phyloP scores from a whole-genome alignment of 306 rosid species.

The Lupinus albus region DNA sequence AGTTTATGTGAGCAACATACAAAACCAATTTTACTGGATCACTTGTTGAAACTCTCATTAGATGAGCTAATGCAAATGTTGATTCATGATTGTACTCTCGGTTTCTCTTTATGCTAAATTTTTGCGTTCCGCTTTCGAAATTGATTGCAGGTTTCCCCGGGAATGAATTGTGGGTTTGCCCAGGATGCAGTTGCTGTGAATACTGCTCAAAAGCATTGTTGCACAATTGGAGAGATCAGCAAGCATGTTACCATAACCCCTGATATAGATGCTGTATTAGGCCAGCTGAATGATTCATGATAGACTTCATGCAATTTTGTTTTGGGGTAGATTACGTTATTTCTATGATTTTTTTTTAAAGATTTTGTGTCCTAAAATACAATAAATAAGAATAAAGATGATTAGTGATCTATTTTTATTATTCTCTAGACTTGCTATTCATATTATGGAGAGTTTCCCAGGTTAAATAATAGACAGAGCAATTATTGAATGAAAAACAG shows the following conservation, averaged over 20 bases:
- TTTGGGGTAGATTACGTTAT: conserved; percentile 15
- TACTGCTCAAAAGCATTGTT: conserved; percentile 60
- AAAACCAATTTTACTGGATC: background rate
- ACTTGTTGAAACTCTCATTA: conserved; percentile 20
- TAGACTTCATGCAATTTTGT: conserved; percentile 8
- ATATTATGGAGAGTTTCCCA: background rate
- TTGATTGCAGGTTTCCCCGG: conserved; percentile 70
- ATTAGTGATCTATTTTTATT: background rate
- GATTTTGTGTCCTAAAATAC: background rate
- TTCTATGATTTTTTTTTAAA: background rate
- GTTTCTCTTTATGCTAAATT: background rate
- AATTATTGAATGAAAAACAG: background rate
- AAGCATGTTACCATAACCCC: conserved; percentile 69
- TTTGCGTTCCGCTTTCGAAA: background rate
- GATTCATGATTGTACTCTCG: background rate
- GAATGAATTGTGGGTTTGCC: conserved; percentile 66
- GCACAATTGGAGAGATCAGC: conserved; percentile 65
- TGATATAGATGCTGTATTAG: conserved; percentile 58
- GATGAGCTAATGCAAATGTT: conserved; percentile 13
- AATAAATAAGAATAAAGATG: background rate
- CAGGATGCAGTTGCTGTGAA: conserved; percentile 71
- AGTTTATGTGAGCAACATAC: background rate
- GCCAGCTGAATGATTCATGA: conserved; percentile 52
- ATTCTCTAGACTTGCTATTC: background rate
- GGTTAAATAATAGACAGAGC: background rate